Conservation (phyloP, 306 rosid genomes). For the Cercis canadensis region DNA sequence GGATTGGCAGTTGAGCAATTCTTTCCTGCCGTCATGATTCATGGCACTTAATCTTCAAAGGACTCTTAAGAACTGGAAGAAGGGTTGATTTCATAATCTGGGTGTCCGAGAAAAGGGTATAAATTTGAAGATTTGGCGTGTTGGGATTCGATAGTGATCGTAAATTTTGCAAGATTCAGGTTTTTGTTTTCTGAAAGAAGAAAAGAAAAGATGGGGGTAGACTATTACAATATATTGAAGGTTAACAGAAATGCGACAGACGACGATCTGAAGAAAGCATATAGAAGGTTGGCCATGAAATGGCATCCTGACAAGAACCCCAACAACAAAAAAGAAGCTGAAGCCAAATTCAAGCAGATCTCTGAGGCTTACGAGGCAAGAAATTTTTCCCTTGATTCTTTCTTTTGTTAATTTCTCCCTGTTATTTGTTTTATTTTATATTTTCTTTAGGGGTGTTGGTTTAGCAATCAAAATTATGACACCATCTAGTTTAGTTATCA, state of each 20-base stretch:
- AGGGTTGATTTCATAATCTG: slow-evolving; percentile 38
- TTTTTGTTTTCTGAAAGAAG: background rate
- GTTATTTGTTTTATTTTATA: background rate
- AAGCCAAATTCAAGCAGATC: slow-evolving; percentile 94
- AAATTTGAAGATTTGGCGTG: slow-evolving; percentile 38
- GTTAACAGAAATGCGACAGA: slow-evolving; percentile 77
- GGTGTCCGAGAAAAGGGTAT: slow-evolving; percentile 37
- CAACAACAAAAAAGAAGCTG: slow-evolving; percentile 83
- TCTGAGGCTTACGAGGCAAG: slow-evolving; percentile 95
- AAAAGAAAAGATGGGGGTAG: slow-evolving; percentile 70
- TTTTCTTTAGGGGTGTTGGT: background rate
- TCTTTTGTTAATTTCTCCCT: background rate
- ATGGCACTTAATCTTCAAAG: slow-evolving; percentile 25
- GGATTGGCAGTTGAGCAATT: slow-evolving; percentile 12
- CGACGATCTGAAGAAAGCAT: slow-evolving; percentile 89
- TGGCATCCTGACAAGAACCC: slow-evolving; percentile 99
- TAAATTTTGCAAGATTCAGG: slow-evolving; percentile 20
- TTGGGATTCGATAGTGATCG: slow-evolving; percentile 29
- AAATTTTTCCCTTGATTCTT: slow-evolving; percentile 9
- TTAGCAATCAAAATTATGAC: background rate
- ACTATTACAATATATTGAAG: slow-evolving; percentile 83
- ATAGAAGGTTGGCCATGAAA: slow-evolving; percentile 92
- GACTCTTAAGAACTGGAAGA: slow-evolving; percentile 30
- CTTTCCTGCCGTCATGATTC: slow-evolving; percentile 5
- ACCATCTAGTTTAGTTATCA: background rate